Evolutionary conservation across 106 monocot genomes (phyloP).

Genomic region (Hemerocallis citrina): DNA sequence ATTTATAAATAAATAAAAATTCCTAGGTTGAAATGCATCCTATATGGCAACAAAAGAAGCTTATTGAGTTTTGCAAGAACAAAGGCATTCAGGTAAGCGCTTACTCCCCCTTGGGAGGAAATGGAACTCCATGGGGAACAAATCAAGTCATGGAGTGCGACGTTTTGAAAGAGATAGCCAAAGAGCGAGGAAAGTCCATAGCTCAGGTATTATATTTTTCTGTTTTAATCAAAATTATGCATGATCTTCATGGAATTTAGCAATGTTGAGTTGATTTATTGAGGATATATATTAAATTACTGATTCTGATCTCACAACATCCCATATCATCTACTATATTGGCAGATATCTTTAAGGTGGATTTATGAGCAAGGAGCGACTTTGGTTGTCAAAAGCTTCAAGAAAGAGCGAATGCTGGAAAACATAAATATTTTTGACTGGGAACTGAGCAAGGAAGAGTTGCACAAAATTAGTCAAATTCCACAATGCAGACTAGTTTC

Average conservation of each 20-base stretch:
- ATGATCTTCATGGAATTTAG: too few species aligned
- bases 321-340: not conserved
- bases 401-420: constrained; percentile 28
- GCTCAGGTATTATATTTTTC: constrained; percentile 21
- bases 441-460: constrained; percentile 29
- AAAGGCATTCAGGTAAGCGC: constrained; percentile 39
- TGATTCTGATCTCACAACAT: too few species aligned
- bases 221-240: too few species aligned
- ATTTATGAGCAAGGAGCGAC: constrained; percentile 30
- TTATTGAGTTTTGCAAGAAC: constrained; percentile 26
- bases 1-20: too few species aligned
- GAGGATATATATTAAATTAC: too few species aligned
- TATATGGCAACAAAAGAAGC: constrained; percentile 43
- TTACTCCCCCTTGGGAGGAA: constrained; percentile 39
- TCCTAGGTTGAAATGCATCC: constrained; percentile 46
- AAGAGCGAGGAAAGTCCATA: constrained; percentile 20
- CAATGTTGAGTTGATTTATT: too few species aligned
- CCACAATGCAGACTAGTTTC: constrained; percentile 9
- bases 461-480: constrained; percentile 22
- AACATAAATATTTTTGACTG: constrained; percentile 41
- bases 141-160: constrained; percentile 18
- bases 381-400: constrained; percentile 37
- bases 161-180: constrained; percentile 30
- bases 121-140: not conserved
- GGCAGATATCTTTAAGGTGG: constrained; percentile 38